phyloP scores from a whole-genome alignment of 805 yeast species.

The Monosporozyma unispora region DNA sequence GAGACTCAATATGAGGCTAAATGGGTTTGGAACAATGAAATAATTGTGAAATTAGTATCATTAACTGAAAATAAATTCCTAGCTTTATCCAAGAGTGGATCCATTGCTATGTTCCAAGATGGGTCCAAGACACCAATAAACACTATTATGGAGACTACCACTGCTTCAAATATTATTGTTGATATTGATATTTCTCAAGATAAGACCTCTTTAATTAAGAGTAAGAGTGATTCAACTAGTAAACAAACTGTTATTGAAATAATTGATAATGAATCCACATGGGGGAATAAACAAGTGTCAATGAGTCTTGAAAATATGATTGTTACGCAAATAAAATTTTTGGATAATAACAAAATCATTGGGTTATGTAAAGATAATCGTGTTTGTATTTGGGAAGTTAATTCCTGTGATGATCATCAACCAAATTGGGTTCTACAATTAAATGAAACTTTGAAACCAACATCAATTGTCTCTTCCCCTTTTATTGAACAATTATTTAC shows the following conservation, averaged over 20 bases:
- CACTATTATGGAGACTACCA: constrained; percentile 9
- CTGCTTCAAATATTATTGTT: not conserved
- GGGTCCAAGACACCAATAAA: constrained; percentile 19
- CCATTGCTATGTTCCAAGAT: constrained; percentile 27
- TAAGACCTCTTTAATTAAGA: constrained; percentile 13
- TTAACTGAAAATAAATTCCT: constrained; percentile 18
- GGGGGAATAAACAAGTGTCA: constrained; percentile 10
- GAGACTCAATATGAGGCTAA: constrained; percentile 13
- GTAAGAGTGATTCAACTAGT: constrained; percentile 10
- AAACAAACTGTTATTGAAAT: constrained; percentile 14
- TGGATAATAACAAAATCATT: constrained; percentile 16
- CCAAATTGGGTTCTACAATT: constrained; percentile 16
- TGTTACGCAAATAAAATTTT: constrained; percentile 12
- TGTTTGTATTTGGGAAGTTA: constrained; percentile 1
- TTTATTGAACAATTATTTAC: constrained; percentile 20
- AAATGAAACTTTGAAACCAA: constrained; percentile 10
- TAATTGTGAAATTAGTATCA: constrained; percentile 16
- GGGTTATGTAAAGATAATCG: constrained; percentile 21
- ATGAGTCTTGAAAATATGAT: not conserved
- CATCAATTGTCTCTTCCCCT: constrained; percentile 18
- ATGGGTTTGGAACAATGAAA: constrained; percentile 25
- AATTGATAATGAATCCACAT: constrained; percentile 17
- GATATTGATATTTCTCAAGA: constrained; percentile 22
- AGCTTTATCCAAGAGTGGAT: constrained; percentile 23
- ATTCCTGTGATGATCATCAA: not conserved